A percentile compares a stretch with the other conserved stretches of the same genome.
Conservation (phyloP, 2,329 filamentous ascomycete species). For the Chaetomium sp. region DNA sequence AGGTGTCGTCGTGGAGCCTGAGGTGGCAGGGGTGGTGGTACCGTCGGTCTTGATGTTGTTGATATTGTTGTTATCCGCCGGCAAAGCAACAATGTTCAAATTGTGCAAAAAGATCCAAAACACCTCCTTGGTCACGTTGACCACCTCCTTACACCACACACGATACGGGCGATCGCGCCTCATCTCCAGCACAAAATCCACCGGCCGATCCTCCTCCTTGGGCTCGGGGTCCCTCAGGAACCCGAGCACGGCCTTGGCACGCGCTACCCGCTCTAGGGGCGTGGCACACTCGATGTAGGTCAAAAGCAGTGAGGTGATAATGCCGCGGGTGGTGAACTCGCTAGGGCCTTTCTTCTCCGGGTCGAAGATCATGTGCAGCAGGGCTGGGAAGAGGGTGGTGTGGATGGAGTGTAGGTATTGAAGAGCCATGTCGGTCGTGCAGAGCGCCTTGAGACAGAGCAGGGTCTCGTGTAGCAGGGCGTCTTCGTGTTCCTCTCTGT, state of each 20-base stretch:
- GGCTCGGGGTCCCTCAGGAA: conserved; percentile 77
- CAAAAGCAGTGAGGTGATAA: conserved; percentile 83
- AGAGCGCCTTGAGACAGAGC: conserved; percentile 87
- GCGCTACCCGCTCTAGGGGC: conserved; percentile 53
- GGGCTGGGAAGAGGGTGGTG: conserved; percentile 71
- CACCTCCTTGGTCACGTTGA: conserved; percentile 91
- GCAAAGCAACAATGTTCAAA: conserved; percentile 73
- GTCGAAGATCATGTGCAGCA: conserved; percentile 87
- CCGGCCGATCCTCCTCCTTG: conserved; percentile 66
- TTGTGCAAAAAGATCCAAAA: conserved; percentile 99
- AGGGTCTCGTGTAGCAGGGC: conserved; percentile 85
- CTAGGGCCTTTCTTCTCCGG: conserved; percentile 97
- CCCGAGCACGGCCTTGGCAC: conserved; percentile 66
- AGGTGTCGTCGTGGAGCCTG: conserved; percentile 20
- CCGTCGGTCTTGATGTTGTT: neutral
- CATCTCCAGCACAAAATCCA: conserved; percentile 87
- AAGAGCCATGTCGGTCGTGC: conserved; percentile 81
- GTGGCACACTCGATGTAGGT: conserved; percentile 72
- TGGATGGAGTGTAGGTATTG: conserved; percentile 77
- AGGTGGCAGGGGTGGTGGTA: conserved; percentile 1
- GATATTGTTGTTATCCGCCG: conserved; percentile 28
- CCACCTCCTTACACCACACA: conserved; percentile 88
- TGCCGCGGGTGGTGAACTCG: conserved; percentile 88
- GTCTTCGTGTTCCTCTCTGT: conserved; percentile 91
- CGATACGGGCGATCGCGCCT: conserved; percentile 80